Evolutionary conservation across 2,329 filamentous ascomycete species (phyloP).

Genomic region (Penicillium hesseltinei): DNA sequence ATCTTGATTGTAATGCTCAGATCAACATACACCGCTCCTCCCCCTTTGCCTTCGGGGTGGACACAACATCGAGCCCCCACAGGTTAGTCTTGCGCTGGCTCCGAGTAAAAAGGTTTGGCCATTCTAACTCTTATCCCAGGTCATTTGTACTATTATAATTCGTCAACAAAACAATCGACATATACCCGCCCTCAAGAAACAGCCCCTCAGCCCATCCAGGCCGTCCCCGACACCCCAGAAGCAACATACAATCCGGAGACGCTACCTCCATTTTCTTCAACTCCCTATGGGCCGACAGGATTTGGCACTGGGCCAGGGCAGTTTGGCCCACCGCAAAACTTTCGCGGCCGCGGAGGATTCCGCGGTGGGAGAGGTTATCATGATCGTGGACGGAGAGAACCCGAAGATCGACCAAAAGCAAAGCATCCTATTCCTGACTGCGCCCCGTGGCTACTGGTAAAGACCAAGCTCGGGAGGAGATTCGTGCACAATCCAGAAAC

Average conservation of each 20-base stretch:
- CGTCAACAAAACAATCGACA: constrained; percentile 77
- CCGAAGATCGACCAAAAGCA: constrained; percentile 74
- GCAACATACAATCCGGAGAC: constrained; percentile 34
- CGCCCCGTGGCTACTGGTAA: constrained; percentile 88
- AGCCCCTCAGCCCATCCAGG: constrained; percentile 30
- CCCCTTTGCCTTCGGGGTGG: constrained; percentile 76
- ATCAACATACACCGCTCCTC: constrained; percentile 69
- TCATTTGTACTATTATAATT: constrained; percentile 85
- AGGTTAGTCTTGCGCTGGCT: constrained; percentile 44
- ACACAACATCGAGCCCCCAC: constrained; percentile 89
- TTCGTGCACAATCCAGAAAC: constrained; percentile 89
- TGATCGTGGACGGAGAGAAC: constrained; percentile 64
- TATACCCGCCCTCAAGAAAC: constrained; percentile 69
- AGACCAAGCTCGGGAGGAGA: constrained; percentile 81
- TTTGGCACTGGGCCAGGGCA: constrained; percentile 15
- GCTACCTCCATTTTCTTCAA: constrained; percentile 38
- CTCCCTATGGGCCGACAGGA: constrained; percentile 33
- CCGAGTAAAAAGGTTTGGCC: constrained; percentile 8
- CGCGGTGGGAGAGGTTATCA: constrained; percentile 55
- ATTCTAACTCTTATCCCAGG: constrained; percentile 48
- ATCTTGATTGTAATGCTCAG: constrained; percentile 60
- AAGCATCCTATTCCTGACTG: constrained; percentile 76
- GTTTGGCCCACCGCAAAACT: constrained; percentile 29
- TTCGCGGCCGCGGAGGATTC: constrained; percentile 47
- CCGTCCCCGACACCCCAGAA: constrained; percentile 45